Base-by-base conservation (phyloP, 108 stramenopile species). In the Fistulifera solaris region DNA sequence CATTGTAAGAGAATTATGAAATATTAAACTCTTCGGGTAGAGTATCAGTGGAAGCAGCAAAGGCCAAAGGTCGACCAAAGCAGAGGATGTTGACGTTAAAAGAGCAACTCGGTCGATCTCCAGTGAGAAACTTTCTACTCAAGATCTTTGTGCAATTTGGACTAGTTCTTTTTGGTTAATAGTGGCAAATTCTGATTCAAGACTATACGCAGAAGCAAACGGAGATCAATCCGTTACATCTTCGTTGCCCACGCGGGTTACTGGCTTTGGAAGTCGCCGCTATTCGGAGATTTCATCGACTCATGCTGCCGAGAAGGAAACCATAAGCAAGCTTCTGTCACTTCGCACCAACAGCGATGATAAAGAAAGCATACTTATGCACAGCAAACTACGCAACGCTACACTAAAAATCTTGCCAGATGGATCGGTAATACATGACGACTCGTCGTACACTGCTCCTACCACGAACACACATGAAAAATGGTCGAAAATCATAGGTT, bases 401-500 rank as follows among this genome's bases (percentile, higher is more conserved):
- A 45, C 44, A 21, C 6, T 45, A 6, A 3, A 21, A 17, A 21
- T 45, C 3, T 45, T 21, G 44, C 16, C 3, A 6, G 19, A 21
- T 11, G 44, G 44, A 5, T 19, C 21, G 11, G 21, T 17, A 5
- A 21, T 51, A 4, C 22, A 12, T 5, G 12, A 51, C 24, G 25
- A 51, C 7, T 17, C 24, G 10, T n/a, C n/a, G 31, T 6, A 35
- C 31, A 10, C 25, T 23, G 23, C 15, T 27, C 6, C 15, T 17
- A 5, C 22, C 3, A 27, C 5, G 4, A 5, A 5, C 12, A 21
- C 22, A 26, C 6, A 3, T 10, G 50, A 51, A 27, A 23, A 7
- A 12, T 23, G n/a, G 15, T 7, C 25, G 25, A 27, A 51, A 45
- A 21, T 89, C 22, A 81, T 85, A 64, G 88, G 88, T n/a, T 78